These are phyloP conservation scores for Periconia sp. DNA, from an alignment of 2,329 filamentous ascomycete genomes.

Conservation along the genomic window DNA sequence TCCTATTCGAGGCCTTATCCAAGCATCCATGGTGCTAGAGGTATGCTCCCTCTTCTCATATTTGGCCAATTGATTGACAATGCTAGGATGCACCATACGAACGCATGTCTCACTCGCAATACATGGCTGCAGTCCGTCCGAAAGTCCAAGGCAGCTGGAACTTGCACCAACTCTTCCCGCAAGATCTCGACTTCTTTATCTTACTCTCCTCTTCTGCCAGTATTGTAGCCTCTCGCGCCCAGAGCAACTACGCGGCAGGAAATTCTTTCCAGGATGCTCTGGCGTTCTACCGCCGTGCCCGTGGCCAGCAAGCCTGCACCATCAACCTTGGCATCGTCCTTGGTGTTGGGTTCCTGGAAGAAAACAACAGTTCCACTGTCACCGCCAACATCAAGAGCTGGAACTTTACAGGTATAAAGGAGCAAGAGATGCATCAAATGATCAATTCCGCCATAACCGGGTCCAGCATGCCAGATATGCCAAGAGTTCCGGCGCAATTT, in stretches of 20 bases:
- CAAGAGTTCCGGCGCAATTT: too few relatives aligned
- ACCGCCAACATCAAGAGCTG: neutral
- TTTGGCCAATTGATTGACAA: too few relatives aligned
- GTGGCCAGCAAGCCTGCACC: neutral
- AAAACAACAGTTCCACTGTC: neutral
- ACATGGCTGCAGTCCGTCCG: neutral
- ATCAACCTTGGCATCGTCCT: neutral
- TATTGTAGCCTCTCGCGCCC: constrained; percentile 9
- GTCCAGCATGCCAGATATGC: too few relatives aligned
- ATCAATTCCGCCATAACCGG: neutral
- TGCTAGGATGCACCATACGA: neutral
- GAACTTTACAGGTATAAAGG: neutral
- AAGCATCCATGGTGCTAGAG: constrained; percentile 1
- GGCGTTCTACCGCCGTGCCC: neutral
- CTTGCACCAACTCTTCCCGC: constrained; percentile 1
- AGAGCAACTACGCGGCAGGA: constrained; percentile 15
- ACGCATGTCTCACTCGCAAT: neutral
- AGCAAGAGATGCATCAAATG: neutral
- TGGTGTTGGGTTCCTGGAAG: neutral
- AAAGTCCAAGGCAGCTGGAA: constrained; percentile 6
- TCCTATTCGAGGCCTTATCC: neutral
- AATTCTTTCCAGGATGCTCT: constrained; percentile 9
- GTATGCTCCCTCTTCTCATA: too few relatives aligned
- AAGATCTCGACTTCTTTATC: constrained; percentile 14
- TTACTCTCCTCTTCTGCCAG: constrained; percentile 10